phyloP scores from a whole-genome alignment of 1,139 yeast genomes.

The Pneumocystis jirovecii region DNA sequence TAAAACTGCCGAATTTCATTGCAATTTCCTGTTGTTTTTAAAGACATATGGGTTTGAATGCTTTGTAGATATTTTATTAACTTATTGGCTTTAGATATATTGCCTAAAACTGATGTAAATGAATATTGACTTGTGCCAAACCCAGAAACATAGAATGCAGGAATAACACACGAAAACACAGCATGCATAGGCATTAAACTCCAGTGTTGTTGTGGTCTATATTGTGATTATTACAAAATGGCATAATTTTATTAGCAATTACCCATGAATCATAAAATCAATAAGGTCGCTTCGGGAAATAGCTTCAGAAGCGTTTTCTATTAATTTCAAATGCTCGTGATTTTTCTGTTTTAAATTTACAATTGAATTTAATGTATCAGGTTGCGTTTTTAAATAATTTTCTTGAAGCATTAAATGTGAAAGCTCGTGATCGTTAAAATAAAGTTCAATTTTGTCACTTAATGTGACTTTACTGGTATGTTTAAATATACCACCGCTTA shows the following conservation, averaged over 20 bases:
- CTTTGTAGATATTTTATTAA: slow-evolving; percentile 69
- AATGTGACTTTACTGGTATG: slow-evolving; percentile 39
- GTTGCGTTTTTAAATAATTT: slow-evolving; percentile 54
- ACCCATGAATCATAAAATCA: slow-evolving; percentile 63
- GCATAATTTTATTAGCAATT: not conserved
- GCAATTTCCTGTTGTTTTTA: slow-evolving; percentile 64
- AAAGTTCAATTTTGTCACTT: slow-evolving; percentile 74
- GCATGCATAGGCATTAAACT: slow-evolving; percentile 87
- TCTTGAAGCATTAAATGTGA: slow-evolving; percentile 95
- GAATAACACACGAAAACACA: slow-evolving; percentile 69
- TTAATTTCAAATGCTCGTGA: slow-evolving; percentile 32
- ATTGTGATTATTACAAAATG: not conserved
- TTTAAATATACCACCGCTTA: slow-evolving; percentile 48
- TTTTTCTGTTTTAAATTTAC: slow-evolving; percentile 4
- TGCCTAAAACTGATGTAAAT: slow-evolving; percentile 83
- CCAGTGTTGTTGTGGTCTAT: slow-evolving; percentile 78
- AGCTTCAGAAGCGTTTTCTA: slow-evolving; percentile 70
- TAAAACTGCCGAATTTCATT: slow-evolving; percentile 65
- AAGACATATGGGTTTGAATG: slow-evolving; percentile 71
- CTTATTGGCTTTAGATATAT: slow-evolving; percentile 72
- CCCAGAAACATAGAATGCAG: slow-evolving; percentile 67
- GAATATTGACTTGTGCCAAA: slow-evolving; percentile 49
- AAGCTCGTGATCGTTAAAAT: slow-evolving; percentile 88
- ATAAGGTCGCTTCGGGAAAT: slow-evolving; percentile 71
- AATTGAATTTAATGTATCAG: slow-evolving; percentile 18